Evolutionary conservation across 352 stramenopile genomes (phyloP), one percentile per base, ranked within the genome.

Genomic region (Plasmopara viticola): DNA sequence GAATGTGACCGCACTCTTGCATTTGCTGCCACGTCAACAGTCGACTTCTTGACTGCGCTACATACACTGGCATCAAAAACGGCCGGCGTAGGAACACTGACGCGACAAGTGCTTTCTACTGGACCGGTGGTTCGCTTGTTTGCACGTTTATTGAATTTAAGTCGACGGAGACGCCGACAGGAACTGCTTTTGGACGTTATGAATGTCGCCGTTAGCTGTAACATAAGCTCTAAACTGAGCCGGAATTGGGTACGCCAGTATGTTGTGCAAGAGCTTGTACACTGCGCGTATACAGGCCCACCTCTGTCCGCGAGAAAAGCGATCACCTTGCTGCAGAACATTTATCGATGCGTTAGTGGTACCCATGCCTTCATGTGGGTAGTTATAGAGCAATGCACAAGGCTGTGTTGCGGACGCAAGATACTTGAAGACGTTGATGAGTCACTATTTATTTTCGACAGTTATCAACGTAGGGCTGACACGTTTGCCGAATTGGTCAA

Each of bases 311-410:
- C 52, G 14, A 66, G 34, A 41, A 70, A 50, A 48, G 59, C 62
- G 25, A 53, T 68, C 9, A 48, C 47, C 2, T 47, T 82, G 44
- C 33, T 84, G 18, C 66, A 80, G 12, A 63, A 48, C 4, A 64
- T 85, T 12, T 58, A 54, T 39, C 49, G 51, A 41, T 37, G 52
- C n/a, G 53, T 41, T 14, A 42, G 54, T 44, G 34, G 34, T 29
- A 50, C 59, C 44, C 42, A 44, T 8, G 48, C 55, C 29, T 29
- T 73, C 15, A 47, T 87, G 20, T 89, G 76, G 78, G 48, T 62
- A 29, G 48, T 85, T 38, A 30, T 90, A 18, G 61, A 77, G 29
- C 66, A 79, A 34, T 90, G 78, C 37, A 86, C 76, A 2, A 73
- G 60, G 34, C 55, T 72, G 25, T 87, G 76, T 42, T 87, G 74